A percentile compares a stretch with the other conserved stretches of the same genome.
Conservation (phyloP, 106 monocot genomes). For the Dioscorea alata region DNA sequence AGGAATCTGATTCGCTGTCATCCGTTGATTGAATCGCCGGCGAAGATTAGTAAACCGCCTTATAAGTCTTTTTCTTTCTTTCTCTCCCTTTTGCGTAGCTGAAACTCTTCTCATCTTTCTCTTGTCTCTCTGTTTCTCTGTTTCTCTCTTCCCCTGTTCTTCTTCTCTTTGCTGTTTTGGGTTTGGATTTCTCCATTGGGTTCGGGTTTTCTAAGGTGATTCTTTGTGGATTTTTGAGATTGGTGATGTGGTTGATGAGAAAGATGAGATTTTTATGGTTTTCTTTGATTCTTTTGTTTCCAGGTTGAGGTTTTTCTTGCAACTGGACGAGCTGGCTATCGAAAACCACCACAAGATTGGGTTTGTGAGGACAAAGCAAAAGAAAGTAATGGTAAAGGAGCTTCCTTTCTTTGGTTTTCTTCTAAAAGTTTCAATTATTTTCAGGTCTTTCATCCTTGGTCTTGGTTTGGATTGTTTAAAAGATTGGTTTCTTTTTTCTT, state of each 20-base stretch:
- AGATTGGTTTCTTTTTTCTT: neutral
- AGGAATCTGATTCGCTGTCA: neutral
- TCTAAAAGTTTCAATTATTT: neutral
- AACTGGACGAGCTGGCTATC: slow-evolving; percentile 48
- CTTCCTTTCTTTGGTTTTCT: neutral
- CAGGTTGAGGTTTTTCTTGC: neutral
- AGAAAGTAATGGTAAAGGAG: slow-evolving; percentile 52
- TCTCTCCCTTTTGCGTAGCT: neutral
- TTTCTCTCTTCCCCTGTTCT: neutral
- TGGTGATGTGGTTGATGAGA: no score
- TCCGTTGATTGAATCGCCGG: slow-evolving; percentile 1
- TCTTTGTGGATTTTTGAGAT: no score
- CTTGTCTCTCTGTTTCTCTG: neutral
- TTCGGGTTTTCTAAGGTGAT: no score
- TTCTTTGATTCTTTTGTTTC: neutral
- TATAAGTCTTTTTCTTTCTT: neutral
- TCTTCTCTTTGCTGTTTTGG: neutral
- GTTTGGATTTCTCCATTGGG: no score
- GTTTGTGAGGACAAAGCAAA: slow-evolving; percentile 36
- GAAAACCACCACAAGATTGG: slow-evolving; percentile 38
- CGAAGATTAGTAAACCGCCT: neutral
- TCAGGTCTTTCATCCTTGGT: neutral
- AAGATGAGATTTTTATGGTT: neutral
- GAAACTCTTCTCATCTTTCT: neutral
- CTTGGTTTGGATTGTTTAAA: neutral